Evolutionary conservation across 441 rosid genomes (phyloP).

Genomic region (Erodium texanum): DNA sequence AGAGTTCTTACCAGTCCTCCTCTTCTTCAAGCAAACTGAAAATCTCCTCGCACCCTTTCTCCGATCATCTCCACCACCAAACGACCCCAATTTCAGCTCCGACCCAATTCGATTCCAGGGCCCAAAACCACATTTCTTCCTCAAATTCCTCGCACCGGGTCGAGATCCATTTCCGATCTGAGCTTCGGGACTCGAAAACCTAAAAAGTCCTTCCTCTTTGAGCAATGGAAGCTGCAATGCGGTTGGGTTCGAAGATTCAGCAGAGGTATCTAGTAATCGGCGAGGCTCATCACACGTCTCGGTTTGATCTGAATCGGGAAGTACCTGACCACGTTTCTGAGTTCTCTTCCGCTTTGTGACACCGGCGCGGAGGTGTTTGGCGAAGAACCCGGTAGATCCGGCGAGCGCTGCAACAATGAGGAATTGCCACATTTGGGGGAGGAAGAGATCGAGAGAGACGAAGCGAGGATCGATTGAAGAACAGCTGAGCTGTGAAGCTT

Average conservation of each 20-base stretch:
- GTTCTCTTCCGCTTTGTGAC: slow-evolving; percentile 14
- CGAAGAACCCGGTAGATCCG: slow-evolving; percentile 62
- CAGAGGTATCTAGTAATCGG: slow-evolving; percentile 11
- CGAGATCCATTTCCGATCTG: slow-evolving; percentile 21
- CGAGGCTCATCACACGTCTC: not conserved
- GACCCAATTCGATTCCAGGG: slow-evolving; percentile 19
- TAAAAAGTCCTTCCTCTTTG: slow-evolving; percentile 38
- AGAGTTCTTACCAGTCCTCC: slow-evolving; percentile 38
- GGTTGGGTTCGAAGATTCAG: not conserved
- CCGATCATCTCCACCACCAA: slow-evolving; percentile 6
- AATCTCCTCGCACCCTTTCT: slow-evolving; percentile 24
- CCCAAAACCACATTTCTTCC: slow-evolving; percentile 26
- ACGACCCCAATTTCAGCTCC: slow-evolving; percentile 31
- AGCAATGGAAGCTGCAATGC: slow-evolving; percentile 14
- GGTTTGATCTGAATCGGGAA: not conserved
- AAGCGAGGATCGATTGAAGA: not conserved
- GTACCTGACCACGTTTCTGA: not conserved
- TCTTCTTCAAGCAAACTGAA: slow-evolving; percentile 46
- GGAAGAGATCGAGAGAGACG: not conserved
- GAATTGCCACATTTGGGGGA: slow-evolving; percentile 55
- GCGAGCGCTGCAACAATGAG: slow-evolving; percentile 70
- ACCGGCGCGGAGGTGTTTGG: slow-evolving; percentile 36
- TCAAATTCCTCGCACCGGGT: slow-evolving; percentile 20
- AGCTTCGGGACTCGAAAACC: slow-evolving; percentile 63
- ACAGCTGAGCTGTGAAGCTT: not conserved